Conservation (phyloP, 2,329 filamentous ascomycete genomes). For the Fusarium sacchari region DNA sequence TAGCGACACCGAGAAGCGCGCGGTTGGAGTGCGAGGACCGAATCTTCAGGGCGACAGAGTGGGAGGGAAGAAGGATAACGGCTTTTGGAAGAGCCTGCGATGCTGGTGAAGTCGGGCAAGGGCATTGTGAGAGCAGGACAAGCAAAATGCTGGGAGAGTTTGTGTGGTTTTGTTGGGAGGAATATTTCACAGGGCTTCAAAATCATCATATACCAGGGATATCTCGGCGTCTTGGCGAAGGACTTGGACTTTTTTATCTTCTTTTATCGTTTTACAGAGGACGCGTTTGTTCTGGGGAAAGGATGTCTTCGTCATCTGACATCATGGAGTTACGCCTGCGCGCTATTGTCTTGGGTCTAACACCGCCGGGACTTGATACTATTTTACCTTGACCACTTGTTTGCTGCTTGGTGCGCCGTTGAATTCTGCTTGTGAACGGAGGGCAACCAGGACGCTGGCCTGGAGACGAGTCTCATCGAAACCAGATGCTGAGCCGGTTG, state of each 20-base stretch:
- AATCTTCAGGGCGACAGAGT: constrained; percentile 56
- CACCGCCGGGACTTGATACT: constrained; percentile 1
- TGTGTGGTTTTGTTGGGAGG: constrained; percentile 20
- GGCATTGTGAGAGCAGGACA: neutral
- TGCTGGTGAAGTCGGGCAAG: constrained; percentile 61
- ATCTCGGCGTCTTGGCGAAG: constrained; percentile 42
- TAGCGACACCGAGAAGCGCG: constrained; percentile 57
- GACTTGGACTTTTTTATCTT: constrained; percentile 22
- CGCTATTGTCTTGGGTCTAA: constrained; percentile 15
- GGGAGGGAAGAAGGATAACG: constrained; percentile 52
- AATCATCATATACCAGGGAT: constrained; percentile 46
- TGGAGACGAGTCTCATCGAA: neutral
- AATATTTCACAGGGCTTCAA: constrained; percentile 32
- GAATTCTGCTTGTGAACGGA: neutral
- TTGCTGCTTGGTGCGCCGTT: constrained; percentile 1
- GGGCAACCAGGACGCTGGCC: neutral
- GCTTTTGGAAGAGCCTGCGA: constrained; percentile 66
- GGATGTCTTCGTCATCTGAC: constrained; percentile 18
- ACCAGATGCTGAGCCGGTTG: neutral
- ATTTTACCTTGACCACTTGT: constrained; percentile 7
- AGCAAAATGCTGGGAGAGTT: neutral
- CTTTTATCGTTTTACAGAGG: constrained; percentile 9
- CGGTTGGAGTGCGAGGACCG: constrained; percentile 56
- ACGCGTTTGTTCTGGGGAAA: constrained; percentile 24
- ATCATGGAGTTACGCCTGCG: constrained; percentile 33